Evolutionary conservation across 1,284 basidiomycete species (phyloP), one percentile per base, ranked within the genome.

Genomic region (Naganishia cerealis): DNA sequence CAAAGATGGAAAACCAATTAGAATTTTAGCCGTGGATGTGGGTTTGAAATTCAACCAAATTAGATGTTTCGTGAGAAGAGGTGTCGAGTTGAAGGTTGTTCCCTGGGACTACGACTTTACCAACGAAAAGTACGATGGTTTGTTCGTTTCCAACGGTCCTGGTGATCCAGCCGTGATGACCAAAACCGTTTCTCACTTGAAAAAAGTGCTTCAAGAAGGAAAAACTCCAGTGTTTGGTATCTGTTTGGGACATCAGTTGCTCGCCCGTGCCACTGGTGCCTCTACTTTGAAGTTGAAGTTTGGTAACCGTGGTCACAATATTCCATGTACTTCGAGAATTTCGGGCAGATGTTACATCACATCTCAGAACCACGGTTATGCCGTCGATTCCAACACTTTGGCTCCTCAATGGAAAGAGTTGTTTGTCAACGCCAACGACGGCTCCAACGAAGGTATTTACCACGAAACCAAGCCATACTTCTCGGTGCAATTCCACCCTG

Each of bases 41-140:
- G 96, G 96, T 53, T 98, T 99, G 91, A 99, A 99, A 83, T 95
- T 90, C 83, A 99, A 99, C 82, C 96, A 99, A 82, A 95, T 99
- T 74, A 87, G 96, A 56, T 99, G 95, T 84, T 97, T 99, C 83
- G 89, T 87, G 61, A 85, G 88, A 65, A 90, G 96, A 57, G 95
- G 96, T 65, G 87, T 98, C 62, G 93, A 99, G 80, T 85, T 99
- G 78, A 96, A 97, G 82, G 93, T 97, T 65, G 92, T 99, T 4
- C 95, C 96, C 48, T 99, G 94, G 94, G 86, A 99, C 79, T 90
- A 96, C 79, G 90, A 99, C 81, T 92, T 97, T 79, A 83, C 91
- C 56, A 77, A 86, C 18, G 78, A 84, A 3, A 87, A 86, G 66
- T 98, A 88, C 75, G 96, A 99, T 75, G 96, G 95, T 65, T 83